Conservation (phyloP, 2,329 filamentous ascomycete species). For the Ophiostoma quercus region DNA sequence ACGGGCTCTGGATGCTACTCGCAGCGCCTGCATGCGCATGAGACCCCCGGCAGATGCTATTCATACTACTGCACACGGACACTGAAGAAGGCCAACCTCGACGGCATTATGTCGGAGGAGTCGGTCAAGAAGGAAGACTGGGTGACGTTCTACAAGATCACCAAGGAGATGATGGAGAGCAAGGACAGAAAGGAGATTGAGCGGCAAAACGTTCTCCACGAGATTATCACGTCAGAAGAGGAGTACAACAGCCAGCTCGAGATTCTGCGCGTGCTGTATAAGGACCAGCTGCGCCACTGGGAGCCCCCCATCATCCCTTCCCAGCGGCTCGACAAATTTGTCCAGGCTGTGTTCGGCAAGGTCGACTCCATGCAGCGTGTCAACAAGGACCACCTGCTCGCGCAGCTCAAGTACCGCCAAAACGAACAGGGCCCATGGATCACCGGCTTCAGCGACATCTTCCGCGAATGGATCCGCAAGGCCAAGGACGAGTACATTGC, state of each 20-base stretch:
- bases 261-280: slow-evolving; percentile 77
- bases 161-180: slow-evolving; percentile 66
- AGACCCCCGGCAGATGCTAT: slow-evolving; percentile 75
- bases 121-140: slow-evolving; percentile 72
- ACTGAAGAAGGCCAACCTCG: slow-evolving; percentile 86
- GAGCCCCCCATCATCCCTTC: slow-evolving; percentile 77
- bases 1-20: slow-evolving; percentile 90
- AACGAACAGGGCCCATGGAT: slow-evolving; percentile 96
- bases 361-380: slow-evolving; percentile 82
- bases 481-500: slow-evolving; percentile 84
- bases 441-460: slow-evolving; percentile 89
- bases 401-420: slow-evolving; percentile 93
- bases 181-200: slow-evolving; percentile 82
- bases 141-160: slow-evolving; percentile 82
- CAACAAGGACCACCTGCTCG: slow-evolving; percentile 87
- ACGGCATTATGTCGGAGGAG: slow-evolving; percentile 64
- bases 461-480: slow-evolving; percentile 96
- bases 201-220: slow-evolving; percentile 88
- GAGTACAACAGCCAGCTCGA: slow-evolving; percentile 84
- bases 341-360: slow-evolving; percentile 83
- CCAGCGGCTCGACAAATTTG: slow-evolving; percentile 71
- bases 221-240: slow-evolving; percentile 91
- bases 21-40: slow-evolving; percentile 68
- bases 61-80: slow-evolving; percentile 91
- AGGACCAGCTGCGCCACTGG: slow-evolving; percentile 67